phyloP scores from a whole-genome alignment of 164 flowering plant genomes.

The Magnolia changhungtana region DNA sequence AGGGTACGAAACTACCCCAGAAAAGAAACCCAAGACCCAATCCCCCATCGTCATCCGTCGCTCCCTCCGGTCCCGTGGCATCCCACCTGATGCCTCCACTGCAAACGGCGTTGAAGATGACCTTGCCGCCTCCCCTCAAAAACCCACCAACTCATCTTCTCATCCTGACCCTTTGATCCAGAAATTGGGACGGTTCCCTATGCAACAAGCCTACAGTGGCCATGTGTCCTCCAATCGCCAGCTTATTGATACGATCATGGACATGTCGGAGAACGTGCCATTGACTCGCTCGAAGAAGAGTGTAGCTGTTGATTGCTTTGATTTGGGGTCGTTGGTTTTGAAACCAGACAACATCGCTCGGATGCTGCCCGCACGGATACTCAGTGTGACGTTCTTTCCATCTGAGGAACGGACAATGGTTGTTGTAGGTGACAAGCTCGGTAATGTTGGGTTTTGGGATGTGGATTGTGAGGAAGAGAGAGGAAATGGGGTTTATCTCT shows the following conservation, averaged over 20 bases:
- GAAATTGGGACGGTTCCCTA: slow-evolving; percentile 33
- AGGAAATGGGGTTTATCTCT: slow-evolving; percentile 53
- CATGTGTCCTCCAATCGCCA: slow-evolving; percentile 5
- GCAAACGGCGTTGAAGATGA: slow-evolving; percentile 26
- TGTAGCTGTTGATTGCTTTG: slow-evolving; percentile 16
- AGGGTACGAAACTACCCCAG: slow-evolving; percentile 29
- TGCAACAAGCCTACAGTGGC: slow-evolving; percentile 42
- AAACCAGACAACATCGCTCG: slow-evolving; percentile 60
- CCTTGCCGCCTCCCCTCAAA: slow-evolving; percentile 10
- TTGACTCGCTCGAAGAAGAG: neutral
- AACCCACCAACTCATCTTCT: neutral
- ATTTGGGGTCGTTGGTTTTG: slow-evolving; percentile 41
- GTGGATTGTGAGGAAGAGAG: slow-evolving; percentile 35
- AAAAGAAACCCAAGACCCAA: slow-evolving; percentile 49
- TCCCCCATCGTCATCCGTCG: slow-evolving; percentile 50
- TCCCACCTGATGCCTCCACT: slow-evolving; percentile 42
- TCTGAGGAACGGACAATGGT: slow-evolving; percentile 36
- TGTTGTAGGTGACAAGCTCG: slow-evolving; percentile 65
- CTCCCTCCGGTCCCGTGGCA: slow-evolving; percentile 66
- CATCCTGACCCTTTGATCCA: slow-evolving; percentile 1
- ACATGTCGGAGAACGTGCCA: slow-evolving; percentile 19
- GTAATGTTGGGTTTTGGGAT: slow-evolving; percentile 81
- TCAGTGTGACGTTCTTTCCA: slow-evolving; percentile 55
- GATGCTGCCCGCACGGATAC: slow-evolving; percentile 51
- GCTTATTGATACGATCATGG: slow-evolving; percentile 34